Percentiles rank a stretch among this genome's conserved stretches.
These are phyloP conservation scores for Saccharomyces hybrid DNA, from an alignment of 1,139 yeast species.

Conservation along the genomic window DNA sequence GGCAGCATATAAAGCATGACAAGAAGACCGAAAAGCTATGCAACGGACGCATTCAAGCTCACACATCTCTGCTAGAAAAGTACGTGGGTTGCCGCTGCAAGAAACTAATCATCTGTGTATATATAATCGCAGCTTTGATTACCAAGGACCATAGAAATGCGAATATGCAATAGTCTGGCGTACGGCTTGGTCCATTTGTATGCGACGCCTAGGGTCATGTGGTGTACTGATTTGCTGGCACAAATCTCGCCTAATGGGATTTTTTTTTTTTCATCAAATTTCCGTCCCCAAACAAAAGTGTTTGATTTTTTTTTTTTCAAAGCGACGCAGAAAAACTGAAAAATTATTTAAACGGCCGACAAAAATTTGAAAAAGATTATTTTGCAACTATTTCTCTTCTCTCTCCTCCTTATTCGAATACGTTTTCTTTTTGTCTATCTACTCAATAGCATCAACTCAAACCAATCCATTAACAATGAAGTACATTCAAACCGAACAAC, in stretches of 20 bases:
- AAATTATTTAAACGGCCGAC: neutral
- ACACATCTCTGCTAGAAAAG: too few species aligned
- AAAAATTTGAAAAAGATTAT: neutral
- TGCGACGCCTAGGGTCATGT: neutral
- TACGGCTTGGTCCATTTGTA: neutral
- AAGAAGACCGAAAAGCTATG: too few species aligned
- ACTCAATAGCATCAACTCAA: too few species aligned
- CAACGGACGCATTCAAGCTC: too few species aligned
- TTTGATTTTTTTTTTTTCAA: too few species aligned
- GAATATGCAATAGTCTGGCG: too few species aligned
- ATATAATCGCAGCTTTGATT: neutral
- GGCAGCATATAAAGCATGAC: too few species aligned
- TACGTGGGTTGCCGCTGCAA: too few species aligned
- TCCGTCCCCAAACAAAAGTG: too few species aligned
- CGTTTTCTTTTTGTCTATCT: too few species aligned
- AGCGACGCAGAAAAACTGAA: neutral
- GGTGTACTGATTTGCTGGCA: neutral
- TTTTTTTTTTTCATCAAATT: neutral
- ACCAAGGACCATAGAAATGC: neutral
- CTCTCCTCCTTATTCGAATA: neutral
- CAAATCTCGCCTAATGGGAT: neutral
- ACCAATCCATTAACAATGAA: constrained; percentile 46
- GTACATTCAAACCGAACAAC: constrained; percentile 92
- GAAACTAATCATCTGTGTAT: too few species aligned
- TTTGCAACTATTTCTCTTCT: neutral